A percentile compares a stretch with the other conserved stretches of the same genome.
Conservation (phyloP, 192 early-diverging fungal genomes). For the Geranomyces variabilis region DNA sequence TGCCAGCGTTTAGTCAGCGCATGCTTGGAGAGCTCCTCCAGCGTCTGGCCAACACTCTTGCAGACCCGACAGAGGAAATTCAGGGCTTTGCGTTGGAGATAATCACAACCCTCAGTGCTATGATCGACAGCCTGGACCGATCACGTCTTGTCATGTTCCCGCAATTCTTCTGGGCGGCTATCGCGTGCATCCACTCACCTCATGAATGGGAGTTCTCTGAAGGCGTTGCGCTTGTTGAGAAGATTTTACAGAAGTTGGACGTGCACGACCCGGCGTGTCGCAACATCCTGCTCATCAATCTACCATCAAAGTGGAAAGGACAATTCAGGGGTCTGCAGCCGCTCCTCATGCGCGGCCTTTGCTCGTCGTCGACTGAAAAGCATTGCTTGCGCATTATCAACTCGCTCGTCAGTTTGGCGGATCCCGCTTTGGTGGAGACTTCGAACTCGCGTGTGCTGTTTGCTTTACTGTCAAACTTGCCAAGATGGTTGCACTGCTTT, state of each 20-base stretch:
- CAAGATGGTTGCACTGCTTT: conserved; percentile 66
- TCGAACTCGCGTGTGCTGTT: conserved; percentile 60
- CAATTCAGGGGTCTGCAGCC: conserved; percentile 76
- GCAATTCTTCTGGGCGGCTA: conserved; percentile 80
- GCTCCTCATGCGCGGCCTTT: conserved; percentile 72
- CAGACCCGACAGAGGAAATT: conserved; percentile 73
- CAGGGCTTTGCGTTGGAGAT: conserved; percentile 84
- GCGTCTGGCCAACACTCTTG: conserved; percentile 75
- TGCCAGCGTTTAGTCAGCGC: conserved; percentile 69
- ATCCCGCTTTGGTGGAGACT: conserved; percentile 64
- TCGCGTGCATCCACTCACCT: conserved; percentile 72
- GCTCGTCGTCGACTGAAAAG: conserved; percentile 58
- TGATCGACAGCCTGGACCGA: conserved; percentile 61
- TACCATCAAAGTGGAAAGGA: conserved; percentile 77
- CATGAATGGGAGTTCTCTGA: conserved; percentile 79
- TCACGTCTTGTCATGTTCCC: conserved; percentile 68
- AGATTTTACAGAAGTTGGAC: conserved; percentile 64
- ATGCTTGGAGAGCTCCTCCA: conserved; percentile 79
- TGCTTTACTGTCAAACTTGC: conserved; percentile 69
- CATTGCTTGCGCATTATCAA: conserved; percentile 63
- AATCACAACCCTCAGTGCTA: conserved; percentile 65
- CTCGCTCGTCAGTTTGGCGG: conserved; percentile 55
- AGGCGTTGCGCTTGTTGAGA: conserved; percentile 67
- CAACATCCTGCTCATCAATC: conserved; percentile 57
- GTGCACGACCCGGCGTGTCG: conserved; percentile 49